Conservation (phyloP, 805 yeast genomes). For the Wickerhamomyces alni region DNA sequence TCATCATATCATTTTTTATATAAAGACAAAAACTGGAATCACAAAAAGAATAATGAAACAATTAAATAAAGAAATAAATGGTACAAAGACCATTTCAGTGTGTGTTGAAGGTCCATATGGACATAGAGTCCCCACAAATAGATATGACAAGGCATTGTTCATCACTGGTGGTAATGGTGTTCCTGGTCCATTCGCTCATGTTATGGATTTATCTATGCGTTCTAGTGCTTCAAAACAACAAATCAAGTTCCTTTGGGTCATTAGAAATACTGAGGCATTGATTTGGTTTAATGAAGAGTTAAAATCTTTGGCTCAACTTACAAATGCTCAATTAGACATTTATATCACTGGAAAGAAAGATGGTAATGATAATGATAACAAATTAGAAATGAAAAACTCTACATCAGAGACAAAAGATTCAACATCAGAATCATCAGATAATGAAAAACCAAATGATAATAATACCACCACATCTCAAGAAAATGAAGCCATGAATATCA, state of each 20-base stretch:
- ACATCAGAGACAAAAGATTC: conserved; percentile 3
- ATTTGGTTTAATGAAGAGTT: conserved; percentile 43
- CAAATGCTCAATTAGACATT: conserved; percentile 26
- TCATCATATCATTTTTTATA: conserved; percentile 34
- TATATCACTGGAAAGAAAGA: conserved; percentile 29
- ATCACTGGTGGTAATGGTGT: conserved; percentile 51
- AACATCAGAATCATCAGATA: background rate
- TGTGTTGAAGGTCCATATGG: conserved; percentile 65
- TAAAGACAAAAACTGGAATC: conserved; percentile 53
- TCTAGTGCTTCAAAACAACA: conserved; percentile 23
- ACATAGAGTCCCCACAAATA: conserved; percentile 29
- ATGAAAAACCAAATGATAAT: background rate
- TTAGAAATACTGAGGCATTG: conserved; percentile 46
- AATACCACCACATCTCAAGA: background rate
- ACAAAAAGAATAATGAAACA: conserved; percentile 37
- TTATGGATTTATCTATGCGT: conserved; percentile 22
- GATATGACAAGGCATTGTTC: conserved; percentile 32
- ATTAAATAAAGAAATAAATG: conserved; percentile 23
- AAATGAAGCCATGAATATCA: background rate
- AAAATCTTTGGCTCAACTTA: conserved; percentile 18
- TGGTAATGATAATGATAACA: too few species aligned
- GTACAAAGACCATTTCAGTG: conserved; percentile 27
- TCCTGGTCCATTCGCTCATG: conserved; percentile 44
- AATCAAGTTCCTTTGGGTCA: conserved; percentile 56
- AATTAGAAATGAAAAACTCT: background rate